Conservation (phyloP, 2,329 filamentous ascomycete genomes). For the Calonectria multiphialidica region DNA sequence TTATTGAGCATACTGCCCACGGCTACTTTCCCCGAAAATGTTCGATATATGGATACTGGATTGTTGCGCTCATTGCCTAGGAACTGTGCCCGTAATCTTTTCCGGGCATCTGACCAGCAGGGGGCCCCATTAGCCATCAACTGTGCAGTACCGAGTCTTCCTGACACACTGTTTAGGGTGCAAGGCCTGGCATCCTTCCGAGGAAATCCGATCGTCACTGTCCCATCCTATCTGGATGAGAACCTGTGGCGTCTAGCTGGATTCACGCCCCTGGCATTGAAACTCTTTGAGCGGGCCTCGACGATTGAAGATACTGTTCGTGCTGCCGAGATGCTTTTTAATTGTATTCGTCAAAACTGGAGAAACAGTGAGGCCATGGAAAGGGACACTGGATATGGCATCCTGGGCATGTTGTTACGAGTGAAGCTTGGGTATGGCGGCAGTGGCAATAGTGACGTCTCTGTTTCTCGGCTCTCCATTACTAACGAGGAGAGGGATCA, state of each 20-base stretch:
- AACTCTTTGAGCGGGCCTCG: slow-evolving; percentile 82
- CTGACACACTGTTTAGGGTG: slow-evolving; percentile 85
- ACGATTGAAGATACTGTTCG: slow-evolving; percentile 79
- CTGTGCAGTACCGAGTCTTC: slow-evolving; percentile 86
- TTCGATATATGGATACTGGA: slow-evolving; percentile 81
- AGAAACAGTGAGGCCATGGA: slow-evolving; percentile 99
- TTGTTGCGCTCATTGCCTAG: slow-evolving; percentile 83
- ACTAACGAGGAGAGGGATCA: slow-evolving; percentile 66
- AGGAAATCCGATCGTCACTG: slow-evolving; percentile 83
- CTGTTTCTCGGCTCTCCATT: slow-evolving; percentile 57
- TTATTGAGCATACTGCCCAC: slow-evolving; percentile 86
- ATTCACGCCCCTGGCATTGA: slow-evolving; percentile 86
- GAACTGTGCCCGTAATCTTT: slow-evolving; percentile 73
- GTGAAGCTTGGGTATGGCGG: slow-evolving; percentile 78
- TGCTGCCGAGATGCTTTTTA: slow-evolving; percentile 86
- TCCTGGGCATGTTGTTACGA: slow-evolving; percentile 85
- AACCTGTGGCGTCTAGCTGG: slow-evolving; percentile 94
- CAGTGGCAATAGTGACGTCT: slow-evolving; percentile 44
- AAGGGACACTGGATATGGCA: slow-evolving; percentile 91
- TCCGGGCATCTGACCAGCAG: slow-evolving; percentile 52
- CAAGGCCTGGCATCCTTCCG: slow-evolving; percentile 87
- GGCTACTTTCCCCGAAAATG: slow-evolving; percentile 84
- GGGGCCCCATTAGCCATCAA: slow-evolving; percentile 89
- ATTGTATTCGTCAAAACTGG: slow-evolving; percentile 92
- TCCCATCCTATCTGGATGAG: slow-evolving; percentile 90